These are phyloP conservation scores for Pichia norvegensis DNA, from an alignment of 1,139 yeast genomes.

Conservation along the genomic window DNA sequence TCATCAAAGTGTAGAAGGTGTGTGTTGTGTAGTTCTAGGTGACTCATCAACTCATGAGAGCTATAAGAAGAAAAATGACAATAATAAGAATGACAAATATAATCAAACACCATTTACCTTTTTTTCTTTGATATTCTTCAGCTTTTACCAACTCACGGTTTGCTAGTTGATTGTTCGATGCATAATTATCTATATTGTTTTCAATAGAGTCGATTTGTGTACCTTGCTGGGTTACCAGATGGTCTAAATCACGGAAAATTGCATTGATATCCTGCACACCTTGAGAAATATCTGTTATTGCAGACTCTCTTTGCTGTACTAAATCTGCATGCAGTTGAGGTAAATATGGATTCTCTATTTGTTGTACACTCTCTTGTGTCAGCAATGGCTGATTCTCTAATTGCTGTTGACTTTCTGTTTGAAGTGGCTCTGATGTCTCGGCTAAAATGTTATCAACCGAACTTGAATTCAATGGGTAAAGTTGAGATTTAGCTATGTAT, in stretches of 20 bases:
- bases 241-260: conserved; percentile 73
- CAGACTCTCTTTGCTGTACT: conserved; percentile 66
- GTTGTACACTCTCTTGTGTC: conserved; percentile 19
- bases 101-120: conserved; percentile 69
- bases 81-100: conserved; percentile 43
- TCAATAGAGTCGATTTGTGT: conserved; percentile 77
- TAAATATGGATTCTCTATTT: neutral
- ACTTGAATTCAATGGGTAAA: conserved; percentile 28
- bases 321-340: conserved; percentile 49
- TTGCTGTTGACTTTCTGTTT: neutral
- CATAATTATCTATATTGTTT: conserved; percentile 60
- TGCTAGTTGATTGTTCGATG: conserved; percentile 66
- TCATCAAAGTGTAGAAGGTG: too few relatives aligned
- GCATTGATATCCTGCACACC: conserved; percentile 81
- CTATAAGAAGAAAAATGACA: conserved; percentile 37
- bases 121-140: conserved; percentile 60
- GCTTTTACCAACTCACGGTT: conserved; percentile 64
- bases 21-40: neutral
- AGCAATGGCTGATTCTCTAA: neutral
- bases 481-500: conserved; percentile 7
- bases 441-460: neutral
- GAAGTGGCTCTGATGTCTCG: neutral
- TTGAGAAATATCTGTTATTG: conserved; percentile 61
- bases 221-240: conserved; percentile 76
- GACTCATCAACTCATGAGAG: conserved; percentile 28